phyloP scores from a whole-genome alignment of 2,329 filamentous ascomycete genomes.

The Fusarium nematophilum region DNA sequence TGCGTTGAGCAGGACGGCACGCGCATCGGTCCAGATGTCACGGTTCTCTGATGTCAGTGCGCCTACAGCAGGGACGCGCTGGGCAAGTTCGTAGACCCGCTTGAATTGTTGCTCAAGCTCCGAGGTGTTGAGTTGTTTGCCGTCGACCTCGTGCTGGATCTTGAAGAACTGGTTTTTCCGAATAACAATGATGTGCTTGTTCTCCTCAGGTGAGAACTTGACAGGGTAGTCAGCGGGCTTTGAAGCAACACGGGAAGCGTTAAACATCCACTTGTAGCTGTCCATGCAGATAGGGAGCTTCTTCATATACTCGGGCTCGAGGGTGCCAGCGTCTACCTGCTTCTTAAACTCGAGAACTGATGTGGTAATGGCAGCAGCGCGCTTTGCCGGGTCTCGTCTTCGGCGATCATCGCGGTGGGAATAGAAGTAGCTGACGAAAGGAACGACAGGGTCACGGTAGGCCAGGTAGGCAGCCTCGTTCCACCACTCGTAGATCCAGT shows the following conservation, averaged over 20 bases:
- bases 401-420: constrained; percentile 94
- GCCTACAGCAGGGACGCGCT: constrained; percentile 80
- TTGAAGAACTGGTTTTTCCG: constrained; percentile 99
- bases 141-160: constrained; percentile 82
- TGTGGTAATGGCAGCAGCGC: constrained; percentile 89
- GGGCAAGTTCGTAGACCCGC: constrained; percentile 81
- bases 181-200: constrained; percentile 90
- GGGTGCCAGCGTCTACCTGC: constrained; percentile 81
- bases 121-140: constrained; percentile 85
- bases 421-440: constrained; percentile 99
- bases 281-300: constrained; percentile 98
- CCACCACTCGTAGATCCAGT: constrained; percentile 99
- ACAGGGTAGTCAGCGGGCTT: constrained; percentile 83
- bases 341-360: constrained; percentile 93
- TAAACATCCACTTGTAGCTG: constrained; percentile 99
- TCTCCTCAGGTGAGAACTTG: constrained; percentile 79
- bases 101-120: constrained; percentile 93
- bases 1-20: constrained; percentile 79
- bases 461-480: constrained; percentile 92
- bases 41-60: constrained; percentile 91
- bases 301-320: constrained; percentile 99
- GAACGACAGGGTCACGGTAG: constrained; percentile 95
- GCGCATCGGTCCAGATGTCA: constrained; percentile 90
- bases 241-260: constrained; percentile 85
- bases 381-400: constrained; percentile 88